Evolutionary conservation across 805 yeast species (phyloP).

Genomic region (Hanseniaspora jakobsenii): DNA sequence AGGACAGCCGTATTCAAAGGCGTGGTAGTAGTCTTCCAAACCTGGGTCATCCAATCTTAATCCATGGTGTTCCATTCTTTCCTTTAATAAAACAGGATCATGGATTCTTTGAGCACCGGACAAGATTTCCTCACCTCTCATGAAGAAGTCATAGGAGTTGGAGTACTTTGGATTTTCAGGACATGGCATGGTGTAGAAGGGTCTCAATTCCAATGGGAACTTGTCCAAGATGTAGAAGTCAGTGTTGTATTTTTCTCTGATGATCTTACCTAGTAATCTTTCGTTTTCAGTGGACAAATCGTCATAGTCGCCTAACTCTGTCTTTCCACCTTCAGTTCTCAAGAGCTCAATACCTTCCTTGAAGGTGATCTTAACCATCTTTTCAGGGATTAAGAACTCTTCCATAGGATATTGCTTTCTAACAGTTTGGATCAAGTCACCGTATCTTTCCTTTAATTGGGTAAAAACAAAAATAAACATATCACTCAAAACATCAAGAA

Average conservation of each 20-base stretch:
- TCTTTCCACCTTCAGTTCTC: slow-evolving; percentile 73
- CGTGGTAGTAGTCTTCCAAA: slow-evolving; percentile 78
- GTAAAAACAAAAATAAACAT: slow-evolving; percentile 80
- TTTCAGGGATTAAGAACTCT: slow-evolving; percentile 86
- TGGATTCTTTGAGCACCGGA: slow-evolving; percentile 99
- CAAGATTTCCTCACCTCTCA: slow-evolving; percentile 98
- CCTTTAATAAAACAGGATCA: slow-evolving; percentile 68
- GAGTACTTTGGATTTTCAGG: slow-evolving; percentile 84
- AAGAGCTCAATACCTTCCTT: slow-evolving; percentile 83
- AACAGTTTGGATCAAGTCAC: slow-evolving; percentile 74
- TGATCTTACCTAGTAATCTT: slow-evolving; percentile 79
- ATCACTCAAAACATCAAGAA: slow-evolving; percentile 46
- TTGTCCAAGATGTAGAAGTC: slow-evolving; percentile 97
- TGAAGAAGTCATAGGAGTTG: slow-evolving; percentile 96
- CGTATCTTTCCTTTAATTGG: slow-evolving; percentile 68
- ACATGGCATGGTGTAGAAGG: slow-evolving; percentile 99
- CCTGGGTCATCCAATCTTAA: slow-evolving; percentile 75
- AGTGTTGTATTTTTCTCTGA: slow-evolving; percentile 87
- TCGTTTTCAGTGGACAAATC: slow-evolving; percentile 92
- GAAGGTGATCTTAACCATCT: slow-evolving; percentile 81
- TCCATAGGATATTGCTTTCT: slow-evolving; percentile 95
- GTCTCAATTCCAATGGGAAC: slow-evolving; percentile 93
- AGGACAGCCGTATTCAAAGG: slow-evolving; percentile 88
- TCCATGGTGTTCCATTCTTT: slow-evolving; percentile 74
- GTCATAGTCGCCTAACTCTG: slow-evolving; percentile 65